These are phyloP conservation scores for Malus domestica DNA, from an alignment of 306 rosid species.

Conservation along the genomic window ASM211411v1 NC_041802.1:1070001-1070500, in stretches of 20 bases:
- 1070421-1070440: too few species aligned
- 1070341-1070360: too few species aligned
- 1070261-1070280: not conserved
- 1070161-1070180: not conserved
- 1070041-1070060: conserved; percentile 10
- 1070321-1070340: not conserved
- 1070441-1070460: too few species aligned
- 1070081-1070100: conserved; percentile 34
- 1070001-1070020: conserved; percentile 14
- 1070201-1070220: not conserved
- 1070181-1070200: not conserved
- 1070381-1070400: too few species aligned
- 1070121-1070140: not conserved
- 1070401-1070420: too few species aligned
- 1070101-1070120: conserved; percentile 10
- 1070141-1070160: not conserved
- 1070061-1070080: conserved; percentile 20
- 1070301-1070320: not conserved
- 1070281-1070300: not conserved
- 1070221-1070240: not conserved
- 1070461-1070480: too few species aligned
- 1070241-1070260: not conserved
- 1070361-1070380: too few species aligned
- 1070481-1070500: too few species aligned
- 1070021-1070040: conserved; percentile 15